These are phyloP conservation scores for Pleurotus platypus DNA, from an alignment of 768 basidiomycete genomes.

Conservation along the genomic window DNA sequence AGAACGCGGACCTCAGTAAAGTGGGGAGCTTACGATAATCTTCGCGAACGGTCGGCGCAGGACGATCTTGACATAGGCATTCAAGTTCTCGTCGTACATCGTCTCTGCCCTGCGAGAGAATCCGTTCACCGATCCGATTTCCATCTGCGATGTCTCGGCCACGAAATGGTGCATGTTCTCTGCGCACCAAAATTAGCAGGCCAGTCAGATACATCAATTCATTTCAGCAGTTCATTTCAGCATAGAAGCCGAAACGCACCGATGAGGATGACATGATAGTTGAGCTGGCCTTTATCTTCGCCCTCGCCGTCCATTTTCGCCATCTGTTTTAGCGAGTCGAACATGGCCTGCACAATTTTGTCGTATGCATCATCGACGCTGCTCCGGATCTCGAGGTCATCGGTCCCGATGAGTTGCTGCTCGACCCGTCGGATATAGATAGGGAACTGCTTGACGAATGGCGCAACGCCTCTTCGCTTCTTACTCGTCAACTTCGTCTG, in stretches of 20 bases:
- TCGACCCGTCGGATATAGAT: constrained; percentile 83
- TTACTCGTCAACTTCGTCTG: constrained; percentile 88
- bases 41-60: constrained; percentile 84
- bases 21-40: constrained; percentile 61
- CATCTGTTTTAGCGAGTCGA: constrained; percentile 91
- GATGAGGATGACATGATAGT: constrained; percentile 93
- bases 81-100: constrained; percentile 88
- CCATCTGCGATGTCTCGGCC: constrained; percentile 71
- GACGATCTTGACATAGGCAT: constrained; percentile 82
- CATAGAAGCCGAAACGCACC: constrained; percentile 48
- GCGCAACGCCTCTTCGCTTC: constrained; percentile 88
- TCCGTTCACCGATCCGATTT: constrained; percentile 54
- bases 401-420: constrained; percentile 73
- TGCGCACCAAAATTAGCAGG: constrained; percentile 23
- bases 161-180: constrained; percentile 98
- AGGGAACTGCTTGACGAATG: constrained; percentile 92
- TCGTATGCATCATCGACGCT: constrained; percentile 84
- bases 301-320: constrained; percentile 92
- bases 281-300: constrained; percentile 95
- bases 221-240: not conserved
- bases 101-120: constrained; percentile 73
- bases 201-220: not conserved
- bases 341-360: constrained; percentile 85
- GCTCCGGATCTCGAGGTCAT: constrained; percentile 71
- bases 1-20: not conserved